A percentile compares a stretch with the other conserved stretches of the same genome.
These are phyloP conservation scores for Penicillium dipodomyicola DNA, from an alignment of 495 filamentous ascomycete genomes.

Conservation along the genomic window DNA sequence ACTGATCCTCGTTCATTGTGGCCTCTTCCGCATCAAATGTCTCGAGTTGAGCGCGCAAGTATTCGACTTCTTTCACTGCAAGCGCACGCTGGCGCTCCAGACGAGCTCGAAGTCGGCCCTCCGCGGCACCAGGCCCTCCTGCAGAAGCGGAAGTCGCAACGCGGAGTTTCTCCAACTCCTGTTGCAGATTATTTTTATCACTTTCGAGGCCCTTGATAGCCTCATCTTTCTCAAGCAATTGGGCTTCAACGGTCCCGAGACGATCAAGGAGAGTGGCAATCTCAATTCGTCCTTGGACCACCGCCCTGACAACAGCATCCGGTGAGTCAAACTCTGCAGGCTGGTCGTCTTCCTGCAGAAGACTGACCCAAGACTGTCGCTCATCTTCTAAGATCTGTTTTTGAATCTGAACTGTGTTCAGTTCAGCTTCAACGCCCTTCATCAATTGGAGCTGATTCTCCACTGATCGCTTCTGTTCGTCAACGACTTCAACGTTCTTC, in stretches of 20 bases:
- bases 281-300: constrained; percentile 78
- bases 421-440: constrained; percentile 68
- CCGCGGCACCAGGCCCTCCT: constrained; percentile 38
- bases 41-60: constrained; percentile 87
- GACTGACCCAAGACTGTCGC: constrained; percentile 77
- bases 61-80: constrained; percentile 88
- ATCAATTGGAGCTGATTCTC: constrained; percentile 74
- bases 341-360: constrained; percentile 66
- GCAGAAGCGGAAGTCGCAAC: constrained; percentile 30
- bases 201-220: constrained; percentile 68
- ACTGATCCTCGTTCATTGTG: constrained; percentile 71
- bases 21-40: constrained; percentile 86
- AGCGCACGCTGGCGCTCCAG: constrained; percentile 82
- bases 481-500: constrained; percentile 86
- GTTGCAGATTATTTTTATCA: constrained; percentile 56
- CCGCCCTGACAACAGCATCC: constrained; percentile 79
- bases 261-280: constrained; percentile 72
- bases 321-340: constrained; percentile 79
- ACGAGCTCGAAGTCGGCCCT: constrained; percentile 60
- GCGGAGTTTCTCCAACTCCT: constrained; percentile 71
- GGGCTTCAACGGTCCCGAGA: constrained; percentile 74
- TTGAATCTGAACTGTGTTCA: constrained; percentile 75
- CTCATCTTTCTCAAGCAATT: constrained; percentile 76
- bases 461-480: constrained; percentile 88
- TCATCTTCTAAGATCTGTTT: constrained; percentile 89